Evolutionary conservation across 2,329 filamentous ascomycete species (phyloP), one percentile per base, ranked within the genome.

Genomic region (Exophiala xenobiotica): DNA sequence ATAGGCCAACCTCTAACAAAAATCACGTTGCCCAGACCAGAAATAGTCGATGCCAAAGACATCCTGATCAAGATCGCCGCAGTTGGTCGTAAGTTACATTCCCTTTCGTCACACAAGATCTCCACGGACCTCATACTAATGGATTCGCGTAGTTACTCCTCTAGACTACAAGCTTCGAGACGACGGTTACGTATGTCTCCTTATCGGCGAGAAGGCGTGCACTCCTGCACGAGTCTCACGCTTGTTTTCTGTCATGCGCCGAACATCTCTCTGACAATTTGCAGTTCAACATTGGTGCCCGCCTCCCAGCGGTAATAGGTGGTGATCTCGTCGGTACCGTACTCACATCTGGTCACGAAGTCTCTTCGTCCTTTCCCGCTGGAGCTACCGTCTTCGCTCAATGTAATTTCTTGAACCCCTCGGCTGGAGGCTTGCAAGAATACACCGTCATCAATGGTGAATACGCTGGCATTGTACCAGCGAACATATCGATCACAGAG

Each of bases 271-370:
- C n/a, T n/a, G n/a, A n/a, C n/a, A n/a, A n/a, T n/a, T n/a, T n/a
- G n/a, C n/a, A n/a, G n/a, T n/a, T 37, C 6, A 27, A 70, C 48
- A 64, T 69, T 43, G 49, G 59, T n/a, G 51, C 61, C 11, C 23
- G 42, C 6, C 41, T 47, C 11, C 69, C 70, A 2, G 61, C 61
- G 1, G 54, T 72, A 11, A 57, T 71, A 1, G 63, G 56, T 16
- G 64, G 64, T 40, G 67, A 72, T 43, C 48, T 68, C 18, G 65
- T 63, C n/a, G 69, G 68, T 2, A 57, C 37, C 0, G 62, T 70
- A 19, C 59, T 63, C 1, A 60, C 61, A 23, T 24, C 64, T 4
- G 62, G 63, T 7, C 51, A 62, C 3, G 56, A 58, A 7, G 59
- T 62, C 18, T 56, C 51, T 26, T 44, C 35, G 12, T 7, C 33